Evolutionary conservation across 2,329 filamentous ascomycete genomes (phyloP), one percentile per base, ranked within the genome.

Genomic region (Alternaria tenuissima): DNA sequence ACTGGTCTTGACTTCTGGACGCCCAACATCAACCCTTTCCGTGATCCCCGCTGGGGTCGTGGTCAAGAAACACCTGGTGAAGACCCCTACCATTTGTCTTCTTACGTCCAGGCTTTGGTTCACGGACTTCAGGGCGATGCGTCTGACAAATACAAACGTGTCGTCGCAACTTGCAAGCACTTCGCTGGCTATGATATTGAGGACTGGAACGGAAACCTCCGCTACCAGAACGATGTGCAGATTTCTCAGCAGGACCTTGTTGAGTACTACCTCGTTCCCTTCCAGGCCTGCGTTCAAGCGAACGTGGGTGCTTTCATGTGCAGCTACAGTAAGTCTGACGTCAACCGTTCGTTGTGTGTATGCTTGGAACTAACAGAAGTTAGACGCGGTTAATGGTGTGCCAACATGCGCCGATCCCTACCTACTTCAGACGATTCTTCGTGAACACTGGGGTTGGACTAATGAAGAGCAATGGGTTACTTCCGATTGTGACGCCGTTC

Each of bases 221-320:
- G 61, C 42, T 81, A 84, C 71, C 81, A 82, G 8, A 88, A 87
- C 60, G 82, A 90, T 70, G 83, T 87, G 4, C 78, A 82, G 7
- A 84, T 89, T 55, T 81, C 82, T 7, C 79, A 82, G 51, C 89
- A 91, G 65, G 89, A 92, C 62, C 78, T 91, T 6, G 82, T 85
- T 0, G 89, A 91, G 67, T 91, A 91, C 76, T 91, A 90, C 69
- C 81, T 90, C 20, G 87, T 86, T 0, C 84, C 88, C 0, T 91
- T 92, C 77, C 81, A 88, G 68, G 83, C 70, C 26, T 82, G 81
- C 62, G 80, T 80, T 1, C 79, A 81, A 52, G 78, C 79, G 0
- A 81, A 82, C 43, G 81, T 82, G n/a, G 80, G 80, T n/a, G 69
- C 70, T 12, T 77, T 82, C 82, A 73, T 91, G 89, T 74, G 86